Percentiles rank a stretch among this genome's conserved stretches.
These are phyloP conservation scores for Cytospora schulzeri DNA, from an alignment of 2,329 filamentous ascomycete species.

Conservation along the genomic window DNA sequence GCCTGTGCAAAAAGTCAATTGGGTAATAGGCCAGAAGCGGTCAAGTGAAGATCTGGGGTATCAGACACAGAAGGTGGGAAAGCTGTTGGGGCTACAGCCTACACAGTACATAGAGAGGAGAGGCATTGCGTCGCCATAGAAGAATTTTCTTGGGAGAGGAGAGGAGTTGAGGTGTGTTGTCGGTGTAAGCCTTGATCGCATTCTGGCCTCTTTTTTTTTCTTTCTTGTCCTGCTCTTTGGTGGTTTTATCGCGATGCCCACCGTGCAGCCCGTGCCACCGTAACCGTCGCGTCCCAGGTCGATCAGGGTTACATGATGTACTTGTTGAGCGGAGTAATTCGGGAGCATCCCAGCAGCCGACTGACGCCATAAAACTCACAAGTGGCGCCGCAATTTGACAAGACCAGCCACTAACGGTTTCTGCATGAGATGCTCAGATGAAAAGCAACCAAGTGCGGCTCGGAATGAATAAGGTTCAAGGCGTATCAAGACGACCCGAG, in stretches of 20 bases:
- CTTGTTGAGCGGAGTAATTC: constrained; percentile 16
- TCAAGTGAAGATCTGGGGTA: constrained; percentile 19
- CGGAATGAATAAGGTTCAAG: constrained; percentile 16
- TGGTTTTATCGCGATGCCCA: constrained; percentile 12
- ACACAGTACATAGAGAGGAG: neutral
- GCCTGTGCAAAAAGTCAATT: constrained; percentile 24
- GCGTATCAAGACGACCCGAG: constrained; percentile 10
- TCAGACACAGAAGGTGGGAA: constrained; percentile 7
- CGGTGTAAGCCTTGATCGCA: constrained; percentile 24
- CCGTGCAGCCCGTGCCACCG: constrained; percentile 8
- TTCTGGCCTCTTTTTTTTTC: neutral
- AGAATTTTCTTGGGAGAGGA: constrained; percentile 2
- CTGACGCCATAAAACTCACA: constrained; percentile 27
- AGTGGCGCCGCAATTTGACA: constrained; percentile 32
- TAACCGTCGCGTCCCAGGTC: constrained; percentile 10
- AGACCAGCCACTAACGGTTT: constrained; percentile 29
- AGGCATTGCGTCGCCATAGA: neutral
- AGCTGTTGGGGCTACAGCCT: neutral
- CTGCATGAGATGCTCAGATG: constrained; percentile 29
- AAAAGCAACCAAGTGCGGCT: constrained; percentile 21
- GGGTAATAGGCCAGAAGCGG: constrained; percentile 1
- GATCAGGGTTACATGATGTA: neutral
- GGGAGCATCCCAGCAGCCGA: constrained; percentile 19
- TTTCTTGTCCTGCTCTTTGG: neutral
- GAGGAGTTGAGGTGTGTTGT: constrained; percentile 6